Evolutionary conservation across 371 early-diverging fungal genomes (phyloP).

Genomic region (Syncephalastrum racemosum): DNA sequence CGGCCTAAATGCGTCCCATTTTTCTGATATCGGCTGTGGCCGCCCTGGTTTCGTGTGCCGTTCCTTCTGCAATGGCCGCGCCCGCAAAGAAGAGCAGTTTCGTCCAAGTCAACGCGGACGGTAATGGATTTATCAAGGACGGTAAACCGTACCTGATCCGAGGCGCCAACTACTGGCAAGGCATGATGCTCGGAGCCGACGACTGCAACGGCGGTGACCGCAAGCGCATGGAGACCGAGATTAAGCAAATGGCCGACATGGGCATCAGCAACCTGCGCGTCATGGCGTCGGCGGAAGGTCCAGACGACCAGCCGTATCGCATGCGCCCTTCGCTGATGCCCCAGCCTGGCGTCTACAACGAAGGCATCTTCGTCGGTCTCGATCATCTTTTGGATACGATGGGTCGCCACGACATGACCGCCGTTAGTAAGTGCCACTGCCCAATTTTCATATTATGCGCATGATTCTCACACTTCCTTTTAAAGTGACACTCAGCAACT

Average conservation of each 20-base stretch:
- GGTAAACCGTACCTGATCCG: conserved; percentile 35
- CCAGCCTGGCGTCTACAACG: conserved; percentile 54
- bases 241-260: conserved; percentile 39
- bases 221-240: conserved; percentile 48
- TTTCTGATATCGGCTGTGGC: background rate
- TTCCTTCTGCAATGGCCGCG: background rate
- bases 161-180: conserved; percentile 76
- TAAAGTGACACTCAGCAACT: conserved; percentile 51
- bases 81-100: conserved; percentile 7
- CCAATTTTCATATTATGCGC: background rate
- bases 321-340: conserved; percentile 62
- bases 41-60: background rate
- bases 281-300: conserved; percentile 67
- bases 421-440: conserved; percentile 34
- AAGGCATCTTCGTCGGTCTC: conserved; percentile 49
- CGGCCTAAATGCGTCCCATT: background rate
- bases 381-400: conserved; percentile 54
- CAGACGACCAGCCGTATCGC: conserved; percentile 59
- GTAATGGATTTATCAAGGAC: conserved; percentile 23
- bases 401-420: conserved; percentile 50
- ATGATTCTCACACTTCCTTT: background rate
- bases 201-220: conserved; percentile 46
- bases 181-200: conserved; percentile 62
- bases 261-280: conserved; percentile 66
- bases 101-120: conserved; percentile 21